Base-by-base conservation (phyloP, 805 yeast species). In the Brettanomyces anomalus region DNA sequence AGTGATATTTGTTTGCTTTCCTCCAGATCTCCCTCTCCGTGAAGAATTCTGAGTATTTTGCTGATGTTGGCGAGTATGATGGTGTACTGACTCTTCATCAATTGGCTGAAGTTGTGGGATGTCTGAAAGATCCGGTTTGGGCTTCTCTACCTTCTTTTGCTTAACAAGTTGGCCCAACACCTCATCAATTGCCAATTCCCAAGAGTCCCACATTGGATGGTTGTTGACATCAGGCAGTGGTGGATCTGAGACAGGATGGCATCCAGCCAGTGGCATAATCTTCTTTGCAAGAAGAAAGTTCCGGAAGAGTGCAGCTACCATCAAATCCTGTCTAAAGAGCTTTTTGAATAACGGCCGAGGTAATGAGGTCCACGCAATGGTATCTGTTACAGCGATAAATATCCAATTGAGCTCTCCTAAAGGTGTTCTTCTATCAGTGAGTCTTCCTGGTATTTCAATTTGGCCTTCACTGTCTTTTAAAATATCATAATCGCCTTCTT, bases 171-270 rank as follows among this genome's bases (percentile, higher is more conserved):
- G 88, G 2, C 85, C 77, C 37, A 93, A 66, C 4, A 94, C 94
- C 57, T 93, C 97, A 58, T 93, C 97, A 34, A 93, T 81, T 0
- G 98, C 97, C 48, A 93, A 68, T 57, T 93, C 97, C 97, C 98
- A 93, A 0, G 96, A 81, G 46, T 87, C 93, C 98, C 98, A 93
- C 85, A 93, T 81, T 4, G 94, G 79, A 57, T 93, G 97, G 47
- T 76, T 74, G 38, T 85, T 78, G 5, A 81, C 76, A 43, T 87
- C 93, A 0, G 98, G 97, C 33, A 93, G 66, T 8, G 85, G 87
- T 1, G 98, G 98, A 49, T 87, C 94, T 15, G 96, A 86, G 3
- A 89, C 79, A 1, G 98, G 97, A 56, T 88, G 94, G 58, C 97
- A 89, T 46, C 89, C 88, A 51, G 84, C 80, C 53, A 83, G 80